Evolutionary conservation across 208 protist species (phyloP).

Genomic region (Borovskyia barvae): DNA sequence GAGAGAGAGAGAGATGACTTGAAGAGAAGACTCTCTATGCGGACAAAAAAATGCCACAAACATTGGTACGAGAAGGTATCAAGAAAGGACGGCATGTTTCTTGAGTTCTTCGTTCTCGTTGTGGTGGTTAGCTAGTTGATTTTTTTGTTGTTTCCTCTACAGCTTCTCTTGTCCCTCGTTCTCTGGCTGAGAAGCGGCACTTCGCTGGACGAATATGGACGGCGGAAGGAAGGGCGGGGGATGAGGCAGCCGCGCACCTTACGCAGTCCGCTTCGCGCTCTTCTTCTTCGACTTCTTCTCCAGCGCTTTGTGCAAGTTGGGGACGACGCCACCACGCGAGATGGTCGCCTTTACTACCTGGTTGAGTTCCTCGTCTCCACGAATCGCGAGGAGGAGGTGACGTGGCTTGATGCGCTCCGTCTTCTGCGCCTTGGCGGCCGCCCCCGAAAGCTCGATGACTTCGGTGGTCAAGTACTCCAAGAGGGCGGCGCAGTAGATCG

Average conservation of each 20-base stretch:
- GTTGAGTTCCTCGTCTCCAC: constrained; percentile 99
- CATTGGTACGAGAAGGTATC: no score
- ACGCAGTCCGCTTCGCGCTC: constrained; percentile 73
- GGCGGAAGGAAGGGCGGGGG: background rate
- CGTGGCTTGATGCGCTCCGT: constrained; percentile 98
- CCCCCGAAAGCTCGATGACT: constrained; percentile 98
- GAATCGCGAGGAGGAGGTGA: constrained; percentile 98
- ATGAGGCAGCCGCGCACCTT: background rate
- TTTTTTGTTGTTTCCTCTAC: no score
- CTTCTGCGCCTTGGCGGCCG: constrained; percentile 97
- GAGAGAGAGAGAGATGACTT: no score
- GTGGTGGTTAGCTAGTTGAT: no score
- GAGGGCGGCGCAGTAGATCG: constrained; percentile 98
- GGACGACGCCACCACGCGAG: constrained; percentile 86
- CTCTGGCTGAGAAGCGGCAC: no score
- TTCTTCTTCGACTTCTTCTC: constrained; percentile 93
- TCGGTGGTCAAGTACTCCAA: constrained; percentile 99
- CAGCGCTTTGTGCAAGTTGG: constrained; percentile 86
- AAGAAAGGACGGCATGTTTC: no score
- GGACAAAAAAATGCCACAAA: no score
- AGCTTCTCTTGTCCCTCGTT: no score
- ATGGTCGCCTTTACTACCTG: constrained; percentile 96
- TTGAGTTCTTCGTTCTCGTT: no score
- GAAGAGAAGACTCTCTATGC: no score
- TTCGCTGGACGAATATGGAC: no score